Percentiles rank a stretch among this genome's conserved stretches.
These are phyloP conservation scores for Cucurbita moschata DNA, from an alignment of 306 rosid genomes.

Conservation along the genomic window DNA sequence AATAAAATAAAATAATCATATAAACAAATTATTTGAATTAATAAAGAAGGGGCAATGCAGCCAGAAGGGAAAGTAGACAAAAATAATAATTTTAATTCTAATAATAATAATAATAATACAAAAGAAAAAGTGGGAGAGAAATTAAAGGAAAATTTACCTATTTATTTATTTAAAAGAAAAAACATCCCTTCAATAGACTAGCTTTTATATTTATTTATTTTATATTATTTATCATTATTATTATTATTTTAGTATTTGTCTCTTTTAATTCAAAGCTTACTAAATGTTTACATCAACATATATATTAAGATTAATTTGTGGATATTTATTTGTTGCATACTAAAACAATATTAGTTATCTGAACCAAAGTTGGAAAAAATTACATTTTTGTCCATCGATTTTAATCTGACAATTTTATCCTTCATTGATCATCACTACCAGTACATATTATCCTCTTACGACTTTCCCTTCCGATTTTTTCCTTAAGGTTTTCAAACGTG, in stretches of 20 bases:
- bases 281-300: not conserved
- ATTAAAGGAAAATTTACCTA: not conserved
- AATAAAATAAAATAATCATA: not conserved
- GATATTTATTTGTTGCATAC: too few relatives aligned
- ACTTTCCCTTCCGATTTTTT: too few relatives aligned
- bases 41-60: not conserved
- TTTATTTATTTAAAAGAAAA: too few relatives aligned
- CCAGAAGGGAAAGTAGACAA: not conserved
- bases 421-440: too few relatives aligned
- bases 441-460: too few relatives aligned
- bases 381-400: too few relatives aligned
- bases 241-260: too few relatives aligned
- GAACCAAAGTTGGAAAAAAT: too few relatives aligned
- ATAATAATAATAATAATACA: not conserved
- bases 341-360: too few relatives aligned
- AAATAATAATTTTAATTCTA: not conserved
- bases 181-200: not conserved
- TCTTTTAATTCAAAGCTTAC: not conserved
- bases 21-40: not conserved
- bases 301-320: not conserved
- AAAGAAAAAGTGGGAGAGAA: not conserved
- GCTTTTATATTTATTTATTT: not conserved
- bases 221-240: too few relatives aligned
- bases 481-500: too few relatives aligned
- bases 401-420: too few relatives aligned